Conservation (phyloP, 1,284 basidiomycete species). For the Chalciporus piperatoides region DNA sequence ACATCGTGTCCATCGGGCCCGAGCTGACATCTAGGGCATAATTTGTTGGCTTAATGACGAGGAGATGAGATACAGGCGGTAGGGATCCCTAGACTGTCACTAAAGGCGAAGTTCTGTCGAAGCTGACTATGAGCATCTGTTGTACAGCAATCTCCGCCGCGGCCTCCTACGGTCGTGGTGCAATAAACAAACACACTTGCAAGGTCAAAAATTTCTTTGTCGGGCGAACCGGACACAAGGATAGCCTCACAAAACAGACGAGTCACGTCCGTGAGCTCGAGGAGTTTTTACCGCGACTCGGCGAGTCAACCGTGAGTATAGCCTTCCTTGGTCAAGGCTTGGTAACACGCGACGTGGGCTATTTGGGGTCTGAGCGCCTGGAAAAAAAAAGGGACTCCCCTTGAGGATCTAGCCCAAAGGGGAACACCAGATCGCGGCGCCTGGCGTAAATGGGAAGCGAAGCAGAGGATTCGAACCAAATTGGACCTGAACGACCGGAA, state of each 20-base stretch:
- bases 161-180: conserved; percentile 6
- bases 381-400: conserved; percentile 24
- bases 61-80: conserved; percentile 5
- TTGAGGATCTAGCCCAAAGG: conserved; percentile 27
- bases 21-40: conserved; percentile 15
- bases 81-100: neutral
- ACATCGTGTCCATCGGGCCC: conserved; percentile 17
- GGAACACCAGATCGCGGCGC: conserved; percentile 21
- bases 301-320: conserved; percentile 27
- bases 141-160: conserved; percentile 34
- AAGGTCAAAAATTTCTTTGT: conserved; percentile 18
- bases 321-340: conserved; percentile 30
- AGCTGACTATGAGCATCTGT: neutral
- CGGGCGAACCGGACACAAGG: conserved; percentile 12
- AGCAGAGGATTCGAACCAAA: conserved; percentile 21
- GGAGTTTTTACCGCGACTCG: conserved; percentile 7
- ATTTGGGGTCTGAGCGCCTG: conserved; percentile 28
- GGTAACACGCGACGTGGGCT: conserved; percentile 27
- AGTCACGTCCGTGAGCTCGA: conserved; percentile 17
- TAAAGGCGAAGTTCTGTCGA: conserved; percentile 9
- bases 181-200: conserved; percentile 12
- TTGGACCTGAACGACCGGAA: conserved; percentile 18
- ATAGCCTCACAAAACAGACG: conserved; percentile 29
- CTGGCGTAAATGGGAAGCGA: conserved; percentile 23
- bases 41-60: conserved; percentile 10